Base-by-base conservation (phyloP, 371 early-diverging fungal genomes). In the Catenaria anguillulae region DNA sequence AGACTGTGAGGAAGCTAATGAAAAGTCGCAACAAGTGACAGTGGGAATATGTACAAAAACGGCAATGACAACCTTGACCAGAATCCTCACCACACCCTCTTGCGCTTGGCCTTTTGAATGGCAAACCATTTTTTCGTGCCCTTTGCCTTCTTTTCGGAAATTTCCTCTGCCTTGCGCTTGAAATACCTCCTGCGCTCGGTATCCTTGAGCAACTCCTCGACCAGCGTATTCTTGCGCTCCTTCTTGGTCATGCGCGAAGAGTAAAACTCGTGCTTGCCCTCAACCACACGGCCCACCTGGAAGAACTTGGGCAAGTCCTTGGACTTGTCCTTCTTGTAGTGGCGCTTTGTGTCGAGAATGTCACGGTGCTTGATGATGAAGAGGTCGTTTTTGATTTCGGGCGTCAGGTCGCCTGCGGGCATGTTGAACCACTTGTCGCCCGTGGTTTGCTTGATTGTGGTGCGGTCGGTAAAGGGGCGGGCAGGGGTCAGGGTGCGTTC, bases 361-460 rank as follows among this genome's bases (percentile, higher is more conserved):
- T 83, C 82, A 60, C 97, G 84, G 71, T 88, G 76, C 65, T 88
- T 84, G 26, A 97, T 65, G 19, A 94, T 76, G 55, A 87, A 85
- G 58, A 95, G 71, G 67, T 97, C 93, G 19, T 87, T 85, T 66
- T 90, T 88, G 58, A 93, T 50, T 64, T 90, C 91, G 0, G 82
- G 83, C 31, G 97, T 94, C 61, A 97, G 64, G 36, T 85, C 85
- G 17, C 90, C 77, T 33, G 84, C 80, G n/a, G 81, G 82, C 86
- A 97, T 86, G 67, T 89, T 88, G 69, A 93, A 97, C 97, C 97
- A 97, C 56, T 84, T 81, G 52, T 77, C 76, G 12, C 88, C 89
- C 0, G 58, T 36, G 2, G 58, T 58, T 17, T 60, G 33, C 4
- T n/a, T 46, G n/a, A n/a, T n/a, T n/a, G n/a, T n/a, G n/a, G n/a